phyloP scores from a whole-genome alignment of 805 yeast species.

The Saccharomyces jurei region DNA sequence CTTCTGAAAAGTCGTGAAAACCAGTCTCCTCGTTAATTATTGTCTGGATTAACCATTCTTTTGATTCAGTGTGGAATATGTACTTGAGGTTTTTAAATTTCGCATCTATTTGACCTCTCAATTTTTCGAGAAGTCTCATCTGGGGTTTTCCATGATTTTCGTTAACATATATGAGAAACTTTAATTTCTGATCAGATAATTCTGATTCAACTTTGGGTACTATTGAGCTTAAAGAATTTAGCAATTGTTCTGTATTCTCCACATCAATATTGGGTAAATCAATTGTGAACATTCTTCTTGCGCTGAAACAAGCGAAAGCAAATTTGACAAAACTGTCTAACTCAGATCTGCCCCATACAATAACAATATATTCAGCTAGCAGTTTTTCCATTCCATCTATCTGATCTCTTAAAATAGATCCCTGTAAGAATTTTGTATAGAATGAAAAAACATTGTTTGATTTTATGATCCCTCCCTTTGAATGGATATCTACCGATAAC shows the following conservation, averaged over 20 bases:
- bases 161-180: slow-evolving; percentile 18
- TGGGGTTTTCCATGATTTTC: slow-evolving; percentile 6
- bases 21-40: slow-evolving; percentile 22
- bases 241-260: background rate
- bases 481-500: slow-evolving; percentile 18
- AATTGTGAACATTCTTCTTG: slow-evolving; percentile 7
- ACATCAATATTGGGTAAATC: background rate
- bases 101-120: slow-evolving; percentile 3
- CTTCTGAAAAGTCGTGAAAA: background rate
- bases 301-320: slow-evolving; percentile 20
- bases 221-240: background rate
- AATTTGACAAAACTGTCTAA: slow-evolving; percentile 22
- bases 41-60: slow-evolving; percentile 30
- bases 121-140: slow-evolving; percentile 3
- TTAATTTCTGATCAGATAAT: background rate
- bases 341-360: slow-evolving; percentile 31
- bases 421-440: slow-evolving; percentile 33
- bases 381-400: slow-evolving; percentile 12
- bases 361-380: slow-evolving; percentile 29
- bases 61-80: slow-evolving; percentile 16
- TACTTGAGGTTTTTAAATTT: background rate
- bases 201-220: background rate
- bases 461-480: slow-evolving; percentile 29
- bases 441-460: slow-evolving; percentile 43
- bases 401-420: slow-evolving; percentile 34